phyloP scores from a whole-genome alignment of 495 filamentous ascomycete species.

The Glutinoglossum americanum region DNA sequence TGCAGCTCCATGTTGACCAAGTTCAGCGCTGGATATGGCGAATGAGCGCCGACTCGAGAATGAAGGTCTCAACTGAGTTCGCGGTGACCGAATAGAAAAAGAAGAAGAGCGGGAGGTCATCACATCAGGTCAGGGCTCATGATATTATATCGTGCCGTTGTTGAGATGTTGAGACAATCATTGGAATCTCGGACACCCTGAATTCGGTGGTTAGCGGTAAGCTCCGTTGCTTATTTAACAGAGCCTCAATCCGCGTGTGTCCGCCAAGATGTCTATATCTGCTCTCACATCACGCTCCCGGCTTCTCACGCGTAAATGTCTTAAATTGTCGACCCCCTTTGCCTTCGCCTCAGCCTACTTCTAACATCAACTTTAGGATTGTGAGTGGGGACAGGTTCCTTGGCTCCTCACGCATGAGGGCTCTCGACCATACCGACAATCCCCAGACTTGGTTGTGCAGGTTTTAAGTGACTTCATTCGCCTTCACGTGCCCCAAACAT shows the following conservation, averaged over 20 bases:
- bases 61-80: conserved; percentile 29
- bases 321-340: background rate
- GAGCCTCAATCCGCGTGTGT: background rate
- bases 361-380: background rate
- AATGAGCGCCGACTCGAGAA: conserved; percentile 30
- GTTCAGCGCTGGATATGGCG: conserved; percentile 36
- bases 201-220: background rate
- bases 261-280: background rate
- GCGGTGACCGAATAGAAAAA: conserved; percentile 25
- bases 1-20: conserved; percentile 28
- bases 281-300: no score
- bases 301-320: no score
- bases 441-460: background rate
- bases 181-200: background rate
- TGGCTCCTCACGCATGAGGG: background rate
- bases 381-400: background rate
- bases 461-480: background rate
- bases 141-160: conserved; percentile 9
- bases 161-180: background rate
- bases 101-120: conserved; percentile 47
- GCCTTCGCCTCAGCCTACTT: background rate
- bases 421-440: background rate
- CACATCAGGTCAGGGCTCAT: conserved; percentile 26
- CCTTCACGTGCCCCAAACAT: conserved; percentile 22
- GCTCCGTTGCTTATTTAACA: background rate